phyloP scores from a whole-genome alignment of 2,329 filamentous ascomycete genomes.

The Leptographium procerum region DNA sequence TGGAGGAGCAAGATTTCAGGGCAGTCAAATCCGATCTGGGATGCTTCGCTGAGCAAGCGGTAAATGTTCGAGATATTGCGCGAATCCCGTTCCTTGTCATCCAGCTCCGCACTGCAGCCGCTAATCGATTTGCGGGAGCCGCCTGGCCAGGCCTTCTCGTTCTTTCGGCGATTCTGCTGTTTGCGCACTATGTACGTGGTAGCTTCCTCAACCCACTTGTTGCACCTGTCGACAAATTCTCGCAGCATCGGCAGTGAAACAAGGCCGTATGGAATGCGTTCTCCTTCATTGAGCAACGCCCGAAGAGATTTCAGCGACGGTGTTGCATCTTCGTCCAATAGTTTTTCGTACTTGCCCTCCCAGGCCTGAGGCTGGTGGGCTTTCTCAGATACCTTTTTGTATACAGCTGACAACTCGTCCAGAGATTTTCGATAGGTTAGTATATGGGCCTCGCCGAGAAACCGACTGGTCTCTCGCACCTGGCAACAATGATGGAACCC shows the following conservation, averaged over 20 bases:
- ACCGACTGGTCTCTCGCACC: slow-evolving; percentile 52
- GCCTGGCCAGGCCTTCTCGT: slow-evolving; percentile 75
- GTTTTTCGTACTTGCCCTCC: slow-evolving; percentile 79
- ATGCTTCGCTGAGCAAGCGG: slow-evolving; percentile 70
- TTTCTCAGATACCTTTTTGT: slow-evolving; percentile 74
- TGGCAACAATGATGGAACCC: slow-evolving; percentile 74
- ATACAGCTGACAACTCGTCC: slow-evolving; percentile 52
- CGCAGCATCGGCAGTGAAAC: slow-evolving; percentile 70
- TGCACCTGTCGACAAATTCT: slow-evolving; percentile 89
- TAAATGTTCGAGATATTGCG: slow-evolving; percentile 84
- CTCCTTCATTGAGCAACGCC: slow-evolving; percentile 78
- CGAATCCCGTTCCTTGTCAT: slow-evolving; percentile 77
- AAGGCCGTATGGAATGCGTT: slow-evolving; percentile 87
- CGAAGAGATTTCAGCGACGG: slow-evolving; percentile 81
- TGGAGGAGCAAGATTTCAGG: slow-evolving; percentile 77
- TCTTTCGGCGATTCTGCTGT: slow-evolving; percentile 93
- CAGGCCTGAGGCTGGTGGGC: slow-evolving; percentile 76
- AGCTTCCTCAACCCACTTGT: slow-evolving; percentile 96
- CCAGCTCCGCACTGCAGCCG: slow-evolving; percentile 32
- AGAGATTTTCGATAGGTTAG: slow-evolving; percentile 69
- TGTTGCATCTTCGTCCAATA: slow-evolving; percentile 71
- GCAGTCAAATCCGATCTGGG: slow-evolving; percentile 84
- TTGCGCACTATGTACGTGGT: slow-evolving; percentile 94
- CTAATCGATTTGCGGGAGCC: slow-evolving; percentile 30
- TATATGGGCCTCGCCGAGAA: slow-evolving; percentile 57